Percentiles rank a stretch among this genome's conserved stretches.
Conservation (phyloP, 768 basidiomycete genomes). For the Boletus patriciae region DNA sequence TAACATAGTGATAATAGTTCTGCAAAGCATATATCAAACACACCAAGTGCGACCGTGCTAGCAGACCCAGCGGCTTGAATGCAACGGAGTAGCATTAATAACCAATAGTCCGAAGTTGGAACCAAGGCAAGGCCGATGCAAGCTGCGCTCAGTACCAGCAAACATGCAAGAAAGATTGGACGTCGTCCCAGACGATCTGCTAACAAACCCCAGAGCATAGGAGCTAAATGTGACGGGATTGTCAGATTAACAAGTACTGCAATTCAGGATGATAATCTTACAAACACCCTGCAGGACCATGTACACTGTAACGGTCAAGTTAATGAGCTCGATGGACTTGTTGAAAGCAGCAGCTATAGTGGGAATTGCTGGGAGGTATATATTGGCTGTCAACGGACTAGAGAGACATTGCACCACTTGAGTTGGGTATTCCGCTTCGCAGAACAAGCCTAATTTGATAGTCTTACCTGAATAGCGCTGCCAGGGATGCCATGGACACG, state of each 20-base stretch:
- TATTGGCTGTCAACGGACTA: constrained; percentile 71
- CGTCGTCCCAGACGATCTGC: constrained; percentile 67
- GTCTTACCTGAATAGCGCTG: constrained; percentile 61
- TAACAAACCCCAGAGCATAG: constrained; percentile 60
- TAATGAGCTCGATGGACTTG: constrained; percentile 69
- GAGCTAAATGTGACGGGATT: constrained; percentile 37
- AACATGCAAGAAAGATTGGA: constrained; percentile 60
- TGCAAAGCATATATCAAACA: background rate
- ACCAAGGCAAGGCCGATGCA: constrained; percentile 62
- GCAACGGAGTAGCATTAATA: constrained; percentile 76
- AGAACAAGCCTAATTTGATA: background rate
- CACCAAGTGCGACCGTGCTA: constrained; percentile 74
- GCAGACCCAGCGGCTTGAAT: constrained; percentile 79
- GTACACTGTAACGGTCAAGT: constrained; percentile 69
- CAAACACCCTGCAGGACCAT: constrained; percentile 52
- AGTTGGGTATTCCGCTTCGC: background rate
- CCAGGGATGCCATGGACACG: constrained; percentile 58
- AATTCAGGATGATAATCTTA: constrained; percentile 23
- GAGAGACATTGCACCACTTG: background rate
- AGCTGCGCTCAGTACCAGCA: constrained; percentile 60
- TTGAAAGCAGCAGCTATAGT: constrained; percentile 57
- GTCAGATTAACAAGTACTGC: background rate
- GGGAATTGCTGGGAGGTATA: constrained; percentile 81
- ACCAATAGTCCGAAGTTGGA: constrained; percentile 67
- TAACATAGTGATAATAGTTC: background rate